Evolutionary conservation across 306 rosid genomes (phyloP), one percentile per base, ranked within the genome.

Genomic region (Myrica gale): DNA sequence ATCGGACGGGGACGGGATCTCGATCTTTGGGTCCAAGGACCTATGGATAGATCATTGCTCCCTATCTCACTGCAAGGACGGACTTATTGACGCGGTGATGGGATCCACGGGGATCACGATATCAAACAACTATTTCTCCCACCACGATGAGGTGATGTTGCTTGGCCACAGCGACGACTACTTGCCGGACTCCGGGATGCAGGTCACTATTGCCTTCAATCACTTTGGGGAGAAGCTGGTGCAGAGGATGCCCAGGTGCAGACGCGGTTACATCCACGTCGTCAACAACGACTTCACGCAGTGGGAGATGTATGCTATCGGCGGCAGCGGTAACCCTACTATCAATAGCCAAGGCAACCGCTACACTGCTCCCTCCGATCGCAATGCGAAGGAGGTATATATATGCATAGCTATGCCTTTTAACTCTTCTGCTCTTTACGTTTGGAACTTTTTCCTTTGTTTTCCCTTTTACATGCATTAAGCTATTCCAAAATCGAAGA

Each of bases 251-350:
- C 98, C 98, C 0, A 82, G 98, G 5, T 94, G 98, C 76, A 77
- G 97, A 4, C 86, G 79, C 0, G 98, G 98, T 0, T 94, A 94
- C 74, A 85, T 94, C 43, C 98, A 94, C 48, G 91, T 94, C 4
- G 98, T 94, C 3, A 91, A 91, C 81, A 94, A 93, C 6, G 98
- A 91, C 48, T 93, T 78, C 76, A 93, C 96, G 3, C 78, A 78
- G 4, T 93, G 98, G 98, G 89, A 93, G 71, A 93, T 93, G 97
- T 93, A 93, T 41, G 98, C 98, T 0, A 90, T 93, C 41, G 98
- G 98, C 0, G 98, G 98, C 0, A 90, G 97, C 19, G 98, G 85
- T 0, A 69, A 68, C 51, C 98, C 98, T 1, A 91, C 97, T 1
- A 90, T 93, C 15, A 88, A 88, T 47, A 93, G 98, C 85, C 96